phyloP scores from a whole-genome alignment of 2,329 filamentous ascomycete genomes.

The Aspergillus sp. region DNA sequence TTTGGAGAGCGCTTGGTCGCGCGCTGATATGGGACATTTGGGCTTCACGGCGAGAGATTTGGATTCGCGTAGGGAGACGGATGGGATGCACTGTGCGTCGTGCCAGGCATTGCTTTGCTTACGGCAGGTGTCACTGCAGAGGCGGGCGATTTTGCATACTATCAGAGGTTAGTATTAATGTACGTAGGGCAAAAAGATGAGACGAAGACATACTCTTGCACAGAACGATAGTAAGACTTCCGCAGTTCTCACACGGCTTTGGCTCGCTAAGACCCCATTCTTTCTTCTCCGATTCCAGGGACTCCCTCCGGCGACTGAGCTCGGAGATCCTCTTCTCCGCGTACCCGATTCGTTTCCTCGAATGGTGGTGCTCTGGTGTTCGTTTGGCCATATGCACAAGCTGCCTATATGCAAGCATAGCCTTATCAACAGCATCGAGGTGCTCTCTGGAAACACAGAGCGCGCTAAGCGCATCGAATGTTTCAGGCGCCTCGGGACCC shows the following conservation, averaged over 20 bases:
- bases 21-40: slow-evolving; percentile 23
- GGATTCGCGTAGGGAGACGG: slow-evolving; percentile 30
- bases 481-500: slow-evolving; percentile 27
- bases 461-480: slow-evolving; percentile 31
- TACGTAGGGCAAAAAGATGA: neutral
- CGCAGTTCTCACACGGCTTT: slow-evolving; percentile 24
- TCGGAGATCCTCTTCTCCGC: slow-evolving; percentile 28
- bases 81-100: slow-evolving; percentile 27
- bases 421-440: slow-evolving; percentile 29
- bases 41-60: slow-evolving; percentile 31
- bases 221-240: slow-evolving; percentile 20
- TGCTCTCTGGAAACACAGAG: slow-evolving; percentile 30
- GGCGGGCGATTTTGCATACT: slow-evolving; percentile 32
- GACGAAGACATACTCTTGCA: slow-evolving; percentile 25
- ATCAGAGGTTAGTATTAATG: neutral
- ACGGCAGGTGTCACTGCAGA: slow-evolving; percentile 30
- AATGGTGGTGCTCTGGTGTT: slow-evolving; percentile 25
- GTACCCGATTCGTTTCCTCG: slow-evolving; percentile 26
- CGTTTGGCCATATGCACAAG: slow-evolving; percentile 27
- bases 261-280: slow-evolving; percentile 28
- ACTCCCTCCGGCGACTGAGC: slow-evolving; percentile 26
- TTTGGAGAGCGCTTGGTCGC: slow-evolving; percentile 28
- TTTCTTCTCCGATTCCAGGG: slow-evolving; percentile 25
- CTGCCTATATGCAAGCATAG: slow-evolving; percentile 30
- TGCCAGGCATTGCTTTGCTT: slow-evolving; percentile 17